These are phyloP conservation scores for Colletotrichum aenigma DNA, from an alignment of 2,329 filamentous ascomycete genomes.

Conservation along the genomic window DNA sequence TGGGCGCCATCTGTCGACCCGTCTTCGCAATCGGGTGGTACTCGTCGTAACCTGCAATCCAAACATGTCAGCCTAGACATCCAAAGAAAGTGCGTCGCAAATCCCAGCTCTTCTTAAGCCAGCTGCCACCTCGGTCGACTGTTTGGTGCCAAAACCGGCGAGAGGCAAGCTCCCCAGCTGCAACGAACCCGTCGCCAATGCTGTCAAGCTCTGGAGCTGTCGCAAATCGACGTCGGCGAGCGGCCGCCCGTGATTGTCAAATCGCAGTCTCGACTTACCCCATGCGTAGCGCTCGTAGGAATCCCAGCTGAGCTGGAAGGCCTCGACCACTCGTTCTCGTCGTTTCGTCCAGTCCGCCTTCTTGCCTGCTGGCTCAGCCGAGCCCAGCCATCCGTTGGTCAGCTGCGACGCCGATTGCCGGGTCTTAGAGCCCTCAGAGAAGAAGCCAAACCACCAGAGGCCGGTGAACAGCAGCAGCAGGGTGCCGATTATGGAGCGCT, in stretches of 20 bases:
- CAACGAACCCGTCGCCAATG: neutral
- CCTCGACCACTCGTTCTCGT: conserved; percentile 82
- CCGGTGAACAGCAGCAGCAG: conserved; percentile 58
- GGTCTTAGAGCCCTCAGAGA: conserved; percentile 42
- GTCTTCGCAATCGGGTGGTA: conserved; percentile 83
- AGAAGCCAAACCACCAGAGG: conserved; percentile 74
- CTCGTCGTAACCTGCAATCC: conserved; percentile 74
- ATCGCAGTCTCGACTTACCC: conserved; percentile 64
- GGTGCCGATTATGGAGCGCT: conserved; percentile 60
- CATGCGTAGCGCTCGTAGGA: conserved; percentile 92
- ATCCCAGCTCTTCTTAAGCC: neutral
- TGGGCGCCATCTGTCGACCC: conserved; percentile 82
- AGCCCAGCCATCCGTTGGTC: conserved; percentile 55
- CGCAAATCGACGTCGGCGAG: neutral
- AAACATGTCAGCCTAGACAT: neutral
- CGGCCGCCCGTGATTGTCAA: neutral
- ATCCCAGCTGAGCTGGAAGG: conserved; percentile 90
- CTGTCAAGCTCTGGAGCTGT: neutral
- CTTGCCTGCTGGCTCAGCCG: conserved; percentile 47
- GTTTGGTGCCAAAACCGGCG: neutral
- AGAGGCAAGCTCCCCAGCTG: neutral
- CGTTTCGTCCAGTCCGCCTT: conserved; percentile 76
- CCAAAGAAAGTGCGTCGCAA: neutral
- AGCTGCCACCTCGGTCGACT: neutral
- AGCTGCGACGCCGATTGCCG: conserved; percentile 46